These are phyloP conservation scores for Fusarium piperis DNA, from an alignment of 2,329 filamentous ascomycete species.

Conservation along the genomic window DNA sequence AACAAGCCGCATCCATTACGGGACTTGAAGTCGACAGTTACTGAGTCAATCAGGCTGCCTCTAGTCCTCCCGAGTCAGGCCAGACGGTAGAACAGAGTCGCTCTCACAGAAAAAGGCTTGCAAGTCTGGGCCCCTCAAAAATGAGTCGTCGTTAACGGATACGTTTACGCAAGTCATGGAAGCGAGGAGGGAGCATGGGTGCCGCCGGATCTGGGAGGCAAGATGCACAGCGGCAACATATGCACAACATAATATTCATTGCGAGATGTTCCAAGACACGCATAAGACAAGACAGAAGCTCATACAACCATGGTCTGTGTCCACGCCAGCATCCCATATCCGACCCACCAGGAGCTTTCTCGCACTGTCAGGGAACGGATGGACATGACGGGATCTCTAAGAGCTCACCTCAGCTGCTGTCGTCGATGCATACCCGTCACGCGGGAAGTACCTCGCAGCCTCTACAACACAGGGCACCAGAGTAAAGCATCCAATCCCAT, in stretches of 20 bases:
- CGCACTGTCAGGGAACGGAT: conserved; percentile 30
- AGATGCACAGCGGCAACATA: conserved; percentile 33
- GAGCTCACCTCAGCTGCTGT: conserved; percentile 3
- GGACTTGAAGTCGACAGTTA: neutral
- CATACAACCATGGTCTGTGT: conserved; percentile 12
- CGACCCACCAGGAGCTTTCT: conserved; percentile 16
- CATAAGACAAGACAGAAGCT: neutral
- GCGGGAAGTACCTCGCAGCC: conserved; percentile 13
- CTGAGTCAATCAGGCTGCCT: conserved; percentile 26
- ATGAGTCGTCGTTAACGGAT: conserved; percentile 4
- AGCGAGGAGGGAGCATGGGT: conserved; percentile 12
- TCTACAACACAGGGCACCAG: neutral
- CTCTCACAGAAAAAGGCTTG: neutral
- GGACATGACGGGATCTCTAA: too few relatives aligned
- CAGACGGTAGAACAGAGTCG: conserved; percentile 14
- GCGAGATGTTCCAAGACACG: conserved; percentile 18
- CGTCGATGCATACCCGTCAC: conserved; percentile 7
- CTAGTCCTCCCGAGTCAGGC: conserved; percentile 29
- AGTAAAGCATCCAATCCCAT: conserved; percentile 5
- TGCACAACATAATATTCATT: conserved; percentile 38
- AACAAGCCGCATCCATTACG: neutral
- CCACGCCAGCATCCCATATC: conserved; percentile 2
- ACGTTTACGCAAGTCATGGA: conserved; percentile 6
- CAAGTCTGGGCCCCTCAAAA: neutral
- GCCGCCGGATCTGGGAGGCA: conserved; percentile 24